A percentile compares a stretch with the other conserved stretches of the same genome.
Conservation (phyloP, 2,329 filamentous ascomycete genomes). For the Akanthomyces muscarius region DNA sequence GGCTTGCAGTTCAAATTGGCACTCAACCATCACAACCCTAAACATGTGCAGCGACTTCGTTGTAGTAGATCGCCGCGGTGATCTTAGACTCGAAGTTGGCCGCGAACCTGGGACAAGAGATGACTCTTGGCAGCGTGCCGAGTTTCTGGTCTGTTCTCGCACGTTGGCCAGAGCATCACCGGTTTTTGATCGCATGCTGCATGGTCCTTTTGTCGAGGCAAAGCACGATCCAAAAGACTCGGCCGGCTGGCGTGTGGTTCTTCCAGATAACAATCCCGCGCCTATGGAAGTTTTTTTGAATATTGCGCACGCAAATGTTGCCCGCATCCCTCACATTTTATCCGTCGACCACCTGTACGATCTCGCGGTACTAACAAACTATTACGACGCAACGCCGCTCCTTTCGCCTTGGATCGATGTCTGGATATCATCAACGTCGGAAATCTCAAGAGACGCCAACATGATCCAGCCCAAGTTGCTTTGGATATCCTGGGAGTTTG, state of each 20-base stretch:
- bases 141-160: neutral
- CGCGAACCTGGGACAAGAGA: neutral
- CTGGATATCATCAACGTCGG: slow-evolving; percentile 22
- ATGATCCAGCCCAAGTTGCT: slow-evolving; percentile 24
- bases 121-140: neutral
- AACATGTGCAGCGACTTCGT: neutral
- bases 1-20: neutral
- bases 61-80: neutral
- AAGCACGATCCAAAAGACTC: neutral
- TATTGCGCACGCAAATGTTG: neutral
- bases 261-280: neutral
- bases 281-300: neutral
- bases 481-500: slow-evolving; percentile 32
- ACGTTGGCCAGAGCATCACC: neutral
- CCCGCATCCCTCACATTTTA: slow-evolving; percentile 22
- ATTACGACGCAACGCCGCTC: slow-evolving; percentile 27
- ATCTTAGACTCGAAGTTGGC: neutral
- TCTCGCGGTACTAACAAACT: slow-evolving; percentile 28
- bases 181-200: neutral
- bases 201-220: neutral
- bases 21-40: neutral
- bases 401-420: slow-evolving; percentile 26
- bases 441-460: slow-evolving; percentile 19
- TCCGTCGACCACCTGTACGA: slow-evolving; percentile 25
- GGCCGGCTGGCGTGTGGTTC: neutral